Evolutionary conservation across 2,329 filamentous ascomycete species (phyloP), one percentile per base, ranked within the genome.

Genomic region (Colletotrichum gigasporum): DNA sequence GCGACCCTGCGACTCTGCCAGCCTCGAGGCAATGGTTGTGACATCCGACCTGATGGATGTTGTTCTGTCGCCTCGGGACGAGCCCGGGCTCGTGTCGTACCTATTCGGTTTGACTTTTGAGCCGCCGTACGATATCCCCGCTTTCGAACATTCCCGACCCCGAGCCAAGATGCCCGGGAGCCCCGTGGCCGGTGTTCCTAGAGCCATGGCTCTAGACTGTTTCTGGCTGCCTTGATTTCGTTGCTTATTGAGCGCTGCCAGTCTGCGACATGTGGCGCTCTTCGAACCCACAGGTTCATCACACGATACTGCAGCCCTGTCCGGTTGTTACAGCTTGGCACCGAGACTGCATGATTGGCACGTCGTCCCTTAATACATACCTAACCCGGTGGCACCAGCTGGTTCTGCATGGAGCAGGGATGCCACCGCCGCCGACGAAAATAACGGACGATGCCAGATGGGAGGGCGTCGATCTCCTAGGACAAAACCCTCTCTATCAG

Each of bases 281-380:
- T 35, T 9, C 16, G n/a, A 47, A 20, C 45, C 47, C 60, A 30
- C 45, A 52, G 54, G 35, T 22, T 47, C 54, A 63, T 32, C 45
- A 52, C 28, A 63, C 55, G 32, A 47, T 42, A 28, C 54, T 63
- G 54, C 60, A 63, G 60, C 60, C 60, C 39, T 63, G 54, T 16
- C 45, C 45, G 54, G 47, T 26, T 52, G 45, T 44, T 47, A 47
- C 54, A 32, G 47, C 60, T 63, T 63, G 60, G 60, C 60, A 62
- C 34, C 44, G n/a, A 52, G 39, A 52, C 39, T 57, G 52, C 53
- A 37, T 30, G 59, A 34, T 44, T 58, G 16, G 35, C 59, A 63
- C 28, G 30, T 26, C 24, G 47, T 24, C 18, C 34, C 47, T 30
- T 54, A 24, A 30, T 32, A 18, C 20, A 59, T 59, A 60, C 47